Conservation (phyloP, 768 basidiomycete genomes). For the Cantharellus anzutake region DNA sequence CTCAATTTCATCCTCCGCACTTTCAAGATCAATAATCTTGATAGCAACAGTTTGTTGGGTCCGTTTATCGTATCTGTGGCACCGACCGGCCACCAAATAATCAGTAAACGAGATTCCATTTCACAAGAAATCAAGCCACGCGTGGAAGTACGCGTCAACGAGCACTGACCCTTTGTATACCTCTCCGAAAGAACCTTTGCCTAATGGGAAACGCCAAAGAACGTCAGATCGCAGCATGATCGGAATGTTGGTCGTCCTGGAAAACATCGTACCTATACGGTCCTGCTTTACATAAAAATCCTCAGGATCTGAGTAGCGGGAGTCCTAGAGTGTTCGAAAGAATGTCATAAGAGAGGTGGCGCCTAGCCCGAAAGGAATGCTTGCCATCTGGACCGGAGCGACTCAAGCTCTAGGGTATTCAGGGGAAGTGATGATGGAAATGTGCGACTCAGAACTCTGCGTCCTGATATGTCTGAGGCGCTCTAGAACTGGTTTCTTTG, state of each 20-base stretch:
- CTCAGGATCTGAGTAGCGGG: slow-evolving; percentile 48
- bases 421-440: too few relatives aligned
- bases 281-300: slow-evolving; percentile 95
- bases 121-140: background rate
- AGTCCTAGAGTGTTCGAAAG: background rate
- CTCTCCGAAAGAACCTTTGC: slow-evolving; percentile 97
- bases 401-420: too few relatives aligned
- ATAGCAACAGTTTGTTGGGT: slow-evolving; percentile 96
- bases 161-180: slow-evolving; percentile 84
- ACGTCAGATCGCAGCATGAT: slow-evolving; percentile 3
- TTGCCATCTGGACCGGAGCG: too few relatives aligned
- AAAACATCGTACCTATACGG: slow-evolving; percentile 55
- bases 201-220: slow-evolving; percentile 22
- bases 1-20: slow-evolving; percentile 98
- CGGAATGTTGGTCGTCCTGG: background rate
- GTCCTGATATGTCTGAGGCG: too few relatives aligned
- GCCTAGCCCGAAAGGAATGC: too few relatives aligned
- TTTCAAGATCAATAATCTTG: slow-evolving; percentile 98
- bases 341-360: too few relatives aligned
- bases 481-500: too few relatives aligned
- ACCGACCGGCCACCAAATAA: background rate
- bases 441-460: too few relatives aligned
- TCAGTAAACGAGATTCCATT: background rate
- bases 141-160: background rate
- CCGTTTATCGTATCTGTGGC: slow-evolving; percentile 69